Percentiles rank a stretch among this genome's conserved stretches.
These are phyloP conservation scores for Heritiera fomes DNA, from an alignment of 345 rosid genomes.

Conservation along the genomic window DNA sequence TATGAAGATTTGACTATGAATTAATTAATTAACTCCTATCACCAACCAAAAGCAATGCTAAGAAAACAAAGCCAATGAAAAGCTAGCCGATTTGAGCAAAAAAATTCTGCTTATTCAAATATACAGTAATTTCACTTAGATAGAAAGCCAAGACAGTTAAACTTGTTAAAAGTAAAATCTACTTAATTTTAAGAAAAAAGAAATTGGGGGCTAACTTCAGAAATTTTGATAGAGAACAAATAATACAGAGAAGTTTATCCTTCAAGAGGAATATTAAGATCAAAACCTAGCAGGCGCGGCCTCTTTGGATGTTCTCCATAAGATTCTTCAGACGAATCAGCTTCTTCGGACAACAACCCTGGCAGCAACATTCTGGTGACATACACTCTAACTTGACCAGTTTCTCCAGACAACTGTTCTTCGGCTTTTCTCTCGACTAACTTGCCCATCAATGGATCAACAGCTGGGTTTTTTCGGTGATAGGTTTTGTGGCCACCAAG, in stretches of 20 bases:
- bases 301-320: not conserved
- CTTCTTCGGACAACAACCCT: no score
- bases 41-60: no score
- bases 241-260: not conserved
- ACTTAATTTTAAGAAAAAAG: no score
- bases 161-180: no score
- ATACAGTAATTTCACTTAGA: no score
- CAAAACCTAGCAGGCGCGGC: not conserved
- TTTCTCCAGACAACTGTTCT: not conserved
- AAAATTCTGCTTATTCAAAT: no score
- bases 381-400: not conserved
- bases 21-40: no score
- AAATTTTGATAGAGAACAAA: not conserved
- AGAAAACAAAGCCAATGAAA: no score
- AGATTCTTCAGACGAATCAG: not conserved
- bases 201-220: no score
- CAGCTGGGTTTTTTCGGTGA: not conserved
- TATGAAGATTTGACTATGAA: no score
- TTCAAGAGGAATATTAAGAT: not conserved
- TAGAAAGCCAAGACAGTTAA: no score
- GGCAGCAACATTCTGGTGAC: not conserved
- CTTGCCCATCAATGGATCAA: not conserved
- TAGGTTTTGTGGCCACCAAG: constrained; percentile 1
- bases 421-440: not conserved
- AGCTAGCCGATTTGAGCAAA: no score